Evolutionary conservation across 2,329 filamentous ascomycete genomes (phyloP).

Genomic region (Claviceps sorghi): DNA sequence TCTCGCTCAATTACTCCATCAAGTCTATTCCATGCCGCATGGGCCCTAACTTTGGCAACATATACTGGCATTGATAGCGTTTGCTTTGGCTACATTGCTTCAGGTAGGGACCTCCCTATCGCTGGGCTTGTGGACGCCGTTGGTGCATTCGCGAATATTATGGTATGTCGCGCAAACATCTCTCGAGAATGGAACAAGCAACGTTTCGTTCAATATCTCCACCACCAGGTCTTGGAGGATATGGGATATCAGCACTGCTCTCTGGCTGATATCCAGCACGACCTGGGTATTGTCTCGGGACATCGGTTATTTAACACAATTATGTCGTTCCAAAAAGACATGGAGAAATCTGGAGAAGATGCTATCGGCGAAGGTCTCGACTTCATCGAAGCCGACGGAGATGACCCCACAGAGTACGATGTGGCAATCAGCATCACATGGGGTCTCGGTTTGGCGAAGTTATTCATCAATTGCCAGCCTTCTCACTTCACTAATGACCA

Average conservation of each 20-base stretch:
- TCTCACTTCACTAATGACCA: slow-evolving; percentile 1
- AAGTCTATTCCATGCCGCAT: slow-evolving; percentile 34
- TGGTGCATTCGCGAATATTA: slow-evolving; percentile 40
- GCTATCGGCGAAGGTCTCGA: background rate
- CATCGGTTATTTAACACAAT: slow-evolving; percentile 18
- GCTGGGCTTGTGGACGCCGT: slow-evolving; percentile 31
- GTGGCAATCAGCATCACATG: slow-evolving; percentile 11
- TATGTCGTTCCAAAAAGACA: slow-evolving; percentile 16
- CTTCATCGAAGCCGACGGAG: slow-evolving; percentile 5
- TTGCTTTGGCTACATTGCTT: slow-evolving; percentile 39
- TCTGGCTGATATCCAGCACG: slow-evolving; percentile 29
- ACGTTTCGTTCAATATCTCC: slow-evolving; percentile 20
- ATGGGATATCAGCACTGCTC: slow-evolving; percentile 36
- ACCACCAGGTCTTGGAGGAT: slow-evolving; percentile 29
- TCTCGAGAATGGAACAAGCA: slow-evolving; percentile 8
- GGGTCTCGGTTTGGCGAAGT: background rate
- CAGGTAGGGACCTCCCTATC: slow-evolving; percentile 37
- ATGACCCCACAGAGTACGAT: slow-evolving; percentile 14
- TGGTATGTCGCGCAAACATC: slow-evolving; percentile 32
- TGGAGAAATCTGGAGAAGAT: background rate
- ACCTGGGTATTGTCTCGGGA: slow-evolving; percentile 10
- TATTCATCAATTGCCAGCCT: slow-evolving; percentile 1
- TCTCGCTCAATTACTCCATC: slow-evolving; percentile 29
- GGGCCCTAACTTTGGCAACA: slow-evolving; percentile 33
- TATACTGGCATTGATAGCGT: slow-evolving; percentile 33